A percentile compares a stretch with the other conserved stretches of the same genome.
These are phyloP conservation scores for Spiromastix sp. DNA, from an alignment of 2,329 filamentous ascomycete species.

Conservation along the genomic window DNA sequence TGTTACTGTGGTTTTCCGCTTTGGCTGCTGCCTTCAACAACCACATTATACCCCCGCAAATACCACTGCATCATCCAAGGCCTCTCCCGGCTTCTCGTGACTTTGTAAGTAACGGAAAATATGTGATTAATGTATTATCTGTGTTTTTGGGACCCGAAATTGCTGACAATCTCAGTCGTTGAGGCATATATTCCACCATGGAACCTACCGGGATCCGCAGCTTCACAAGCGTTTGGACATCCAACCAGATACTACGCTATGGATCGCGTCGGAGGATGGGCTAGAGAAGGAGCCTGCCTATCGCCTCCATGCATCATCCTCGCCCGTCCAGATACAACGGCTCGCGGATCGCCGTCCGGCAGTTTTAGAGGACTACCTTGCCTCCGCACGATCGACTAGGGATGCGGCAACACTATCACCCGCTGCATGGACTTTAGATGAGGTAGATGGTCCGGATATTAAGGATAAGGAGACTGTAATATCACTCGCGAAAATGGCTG, in stretches of 20 bases:
- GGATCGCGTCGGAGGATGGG: conserved; percentile 30
- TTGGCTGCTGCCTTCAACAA: conserved; percentile 17
- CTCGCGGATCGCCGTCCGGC: conserved; percentile 66
- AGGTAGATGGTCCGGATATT: conserved; percentile 67
- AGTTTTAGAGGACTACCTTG: conserved; percentile 69
- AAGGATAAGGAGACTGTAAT: conserved; percentile 78
- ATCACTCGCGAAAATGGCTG: conserved; percentile 76
- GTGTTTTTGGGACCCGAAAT: too few relatives aligned
- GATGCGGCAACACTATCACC: conserved; percentile 57
- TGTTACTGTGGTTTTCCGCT: conserved; percentile 2
- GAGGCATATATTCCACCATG: conserved; percentile 88
- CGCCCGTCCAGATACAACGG: conserved; percentile 62
- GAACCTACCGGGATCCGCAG: conserved; percentile 64
- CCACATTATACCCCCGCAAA: conserved; percentile 24
- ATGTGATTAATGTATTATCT: too few relatives aligned
- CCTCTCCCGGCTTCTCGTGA: conserved; percentile 19
- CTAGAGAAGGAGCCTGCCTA: conserved; percentile 31
- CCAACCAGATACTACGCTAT: conserved; percentile 46
- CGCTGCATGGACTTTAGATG: conserved; percentile 73
- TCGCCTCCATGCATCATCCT: conserved; percentile 53
- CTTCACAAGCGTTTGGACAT: conserved; percentile 73
- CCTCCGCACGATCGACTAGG: conserved; percentile 58
- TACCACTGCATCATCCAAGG: conserved; percentile 19
- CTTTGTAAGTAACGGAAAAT: conserved; percentile 21
- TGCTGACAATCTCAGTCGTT: conserved; percentile 35